Percentiles rank a stretch among this genome's conserved stretches.
These are phyloP conservation scores for Botryotinia convoluta DNA, from an alignment of 2,329 filamentous ascomycete species.

Conservation along the genomic window DNA sequence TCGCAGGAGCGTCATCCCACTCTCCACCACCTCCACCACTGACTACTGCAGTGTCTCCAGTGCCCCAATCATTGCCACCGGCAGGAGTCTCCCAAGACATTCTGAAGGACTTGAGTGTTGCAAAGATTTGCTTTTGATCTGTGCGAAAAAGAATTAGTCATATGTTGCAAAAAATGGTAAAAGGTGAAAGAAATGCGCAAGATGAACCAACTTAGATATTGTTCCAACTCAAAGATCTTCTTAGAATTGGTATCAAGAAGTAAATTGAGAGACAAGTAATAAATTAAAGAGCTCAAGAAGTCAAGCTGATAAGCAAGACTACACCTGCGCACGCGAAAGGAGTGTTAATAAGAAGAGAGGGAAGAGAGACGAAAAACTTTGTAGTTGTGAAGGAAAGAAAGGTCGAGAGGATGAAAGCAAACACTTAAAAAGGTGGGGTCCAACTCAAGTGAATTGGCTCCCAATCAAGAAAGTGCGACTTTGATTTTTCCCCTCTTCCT, in stretches of 20 bases:
- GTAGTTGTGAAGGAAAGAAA: not conserved
- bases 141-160: not conserved
- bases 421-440: not conserved
- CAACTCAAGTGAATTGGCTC: slow-evolving; percentile 7
- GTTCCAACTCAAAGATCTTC: not conserved
- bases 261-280: not conserved
- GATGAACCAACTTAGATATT: not conserved
- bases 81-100: slow-evolving; percentile 35
- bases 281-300: not conserved
- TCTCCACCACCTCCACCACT: slow-evolving; percentile 9
- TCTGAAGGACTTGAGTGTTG: slow-evolving; percentile 12
- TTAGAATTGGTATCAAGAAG: not conserved
- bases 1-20: not conserved
- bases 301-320: not conserved
- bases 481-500: not conserved
- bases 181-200: not conserved
- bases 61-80: slow-evolving; percentile 18
- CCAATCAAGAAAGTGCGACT: not conserved
- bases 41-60: not conserved
- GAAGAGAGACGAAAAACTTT: not conserved
- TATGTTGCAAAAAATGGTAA: not conserved
- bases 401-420: not conserved
- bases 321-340: too few relatives aligned
- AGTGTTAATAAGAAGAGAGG: not conserved
- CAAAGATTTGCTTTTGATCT: not conserved